Percentiles rank a stretch among this genome's conserved stretches.
Evolutionary conservation across 768 basidiomycete species (phyloP).

Genomic region (Amyloporia xantha): DNA sequence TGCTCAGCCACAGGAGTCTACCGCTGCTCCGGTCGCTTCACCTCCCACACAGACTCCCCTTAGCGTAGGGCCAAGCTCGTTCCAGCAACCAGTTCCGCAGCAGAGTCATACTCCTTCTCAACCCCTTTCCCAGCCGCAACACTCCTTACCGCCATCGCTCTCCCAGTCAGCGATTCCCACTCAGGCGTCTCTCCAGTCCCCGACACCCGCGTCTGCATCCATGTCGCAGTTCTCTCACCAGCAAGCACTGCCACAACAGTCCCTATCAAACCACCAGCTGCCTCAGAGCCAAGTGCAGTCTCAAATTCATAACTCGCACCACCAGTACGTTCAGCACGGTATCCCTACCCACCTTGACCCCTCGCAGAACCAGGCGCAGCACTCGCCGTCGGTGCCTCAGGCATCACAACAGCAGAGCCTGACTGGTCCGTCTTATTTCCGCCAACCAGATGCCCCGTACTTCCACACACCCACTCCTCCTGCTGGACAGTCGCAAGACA

Average conservation of each 20-base stretch:
- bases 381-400: constrained; percentile 30
- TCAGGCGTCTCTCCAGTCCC: constrained; percentile 21
- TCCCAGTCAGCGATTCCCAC: constrained; percentile 22
- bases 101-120: constrained; percentile 16
- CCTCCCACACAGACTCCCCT: constrained; percentile 30
- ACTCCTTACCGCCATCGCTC: constrained; percentile 14
- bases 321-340: constrained; percentile 60
- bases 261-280: constrained; percentile 18
- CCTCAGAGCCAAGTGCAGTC: constrained; percentile 13
- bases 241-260: constrained; percentile 18
- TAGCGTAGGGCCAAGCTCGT: constrained; percentile 13
- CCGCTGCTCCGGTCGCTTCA: constrained; percentile 11
- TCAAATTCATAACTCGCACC: constrained; percentile 26
- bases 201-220: constrained; percentile 24
- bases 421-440: constrained; percentile 56
- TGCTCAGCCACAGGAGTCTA: constrained; percentile 12
- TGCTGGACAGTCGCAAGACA: constrained; percentile 54
- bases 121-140: constrained; percentile 16
- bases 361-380: constrained; percentile 36
- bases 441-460: constrained; percentile 64
- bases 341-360: constrained; percentile 63
- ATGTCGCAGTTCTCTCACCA: constrained; percentile 27
- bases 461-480: constrained; percentile 79
- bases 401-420: constrained; percentile 32
- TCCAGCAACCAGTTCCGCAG: constrained; percentile 22